Evolutionary conservation across 306 rosid species (phyloP).

Genomic region (Pachyrhizus erosus): DNA sequence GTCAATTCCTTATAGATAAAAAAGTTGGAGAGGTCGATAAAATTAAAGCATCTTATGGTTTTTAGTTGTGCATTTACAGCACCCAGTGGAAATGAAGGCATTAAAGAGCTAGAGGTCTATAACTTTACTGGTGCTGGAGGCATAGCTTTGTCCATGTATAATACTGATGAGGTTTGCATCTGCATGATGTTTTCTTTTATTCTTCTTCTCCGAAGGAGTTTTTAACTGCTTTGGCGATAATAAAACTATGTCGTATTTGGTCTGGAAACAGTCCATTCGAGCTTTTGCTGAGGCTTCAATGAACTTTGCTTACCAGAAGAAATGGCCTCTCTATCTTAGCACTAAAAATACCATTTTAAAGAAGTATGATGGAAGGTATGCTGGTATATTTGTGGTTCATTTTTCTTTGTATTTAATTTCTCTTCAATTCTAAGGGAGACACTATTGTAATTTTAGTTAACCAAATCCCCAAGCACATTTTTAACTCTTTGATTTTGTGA

Average conservation of each 20-base stretch:
- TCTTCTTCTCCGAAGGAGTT: slow-evolving; percentile 25
- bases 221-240: background rate
- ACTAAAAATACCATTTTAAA: slow-evolving; percentile 96
- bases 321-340: slow-evolving; percentile 98
- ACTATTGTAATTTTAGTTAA: slow-evolving; percentile 8
- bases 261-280: slow-evolving; percentile 75
- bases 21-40: slow-evolving; percentile 10
- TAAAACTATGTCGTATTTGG: slow-evolving; percentile 30
- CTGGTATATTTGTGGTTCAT: slow-evolving; percentile 23
- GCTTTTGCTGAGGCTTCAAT: slow-evolving; percentile 94
- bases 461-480: slow-evolving; percentile 13
- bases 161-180: slow-evolving; percentile 86
- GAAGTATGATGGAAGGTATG: slow-evolving; percentile 97
- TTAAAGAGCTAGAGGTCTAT: slow-evolving; percentile 78
- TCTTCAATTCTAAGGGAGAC: slow-evolving; percentile 22
- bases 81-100: slow-evolving; percentile 74
- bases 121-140: slow-evolving; percentile 93
- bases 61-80: slow-evolving; percentile 47
- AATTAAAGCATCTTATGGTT: slow-evolving; percentile 38
- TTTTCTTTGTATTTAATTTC: slow-evolving; percentile 15
- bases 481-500: slow-evolving; percentile 45
- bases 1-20: background rate
- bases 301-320: slow-evolving; percentile 89
- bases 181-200: slow-evolving; percentile 2
- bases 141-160: slow-evolving; percentile 88